Percentiles rank a stretch among this genome's conserved stretches.
phyloP scores from a whole-genome alignment of 2,329 filamentous ascomycete genomes.

The Neonectria sp. region DNA sequence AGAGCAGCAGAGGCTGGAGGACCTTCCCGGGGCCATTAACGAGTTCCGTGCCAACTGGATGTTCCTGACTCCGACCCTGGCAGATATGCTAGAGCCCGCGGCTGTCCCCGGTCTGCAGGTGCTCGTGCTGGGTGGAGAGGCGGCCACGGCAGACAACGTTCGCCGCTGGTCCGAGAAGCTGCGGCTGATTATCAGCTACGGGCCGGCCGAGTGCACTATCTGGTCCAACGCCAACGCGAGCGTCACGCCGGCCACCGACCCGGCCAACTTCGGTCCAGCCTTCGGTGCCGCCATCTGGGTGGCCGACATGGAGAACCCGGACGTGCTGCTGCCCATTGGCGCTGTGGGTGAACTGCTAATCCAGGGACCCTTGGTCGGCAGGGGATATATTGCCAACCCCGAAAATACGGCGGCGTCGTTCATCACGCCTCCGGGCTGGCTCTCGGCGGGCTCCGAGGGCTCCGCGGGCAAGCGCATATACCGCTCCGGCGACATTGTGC shows the following conservation, averaged over 20 bases:
- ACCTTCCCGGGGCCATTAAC: slow-evolving; percentile 29
- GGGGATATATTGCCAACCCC: slow-evolving; percentile 68
- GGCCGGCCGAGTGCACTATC: slow-evolving; percentile 34
- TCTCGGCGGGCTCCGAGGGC: slow-evolving; percentile 53
- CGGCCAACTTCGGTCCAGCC: slow-evolving; percentile 56
- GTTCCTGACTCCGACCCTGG: slow-evolving; percentile 27
- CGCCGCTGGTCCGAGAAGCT: slow-evolving; percentile 32
- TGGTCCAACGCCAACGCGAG: slow-evolving; percentile 1
- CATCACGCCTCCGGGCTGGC: slow-evolving; percentile 64
- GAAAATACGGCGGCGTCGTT: slow-evolving; percentile 62
- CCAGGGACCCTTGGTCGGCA: slow-evolving; percentile 66
- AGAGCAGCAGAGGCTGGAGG: slow-evolving; percentile 21
- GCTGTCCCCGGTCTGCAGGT: slow-evolving; percentile 7
- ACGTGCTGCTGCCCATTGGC: slow-evolving; percentile 58
- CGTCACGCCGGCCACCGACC: neutral
- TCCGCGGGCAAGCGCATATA: slow-evolving; percentile 40
- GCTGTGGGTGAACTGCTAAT: slow-evolving; percentile 61
- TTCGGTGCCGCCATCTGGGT: slow-evolving; percentile 58
- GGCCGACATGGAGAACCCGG: slow-evolving; percentile 55
- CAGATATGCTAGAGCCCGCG: slow-evolving; percentile 15
- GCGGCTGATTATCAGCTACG: slow-evolving; percentile 33
- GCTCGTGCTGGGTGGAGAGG: slow-evolving; percentile 15
- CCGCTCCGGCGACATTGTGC: slow-evolving; percentile 44
- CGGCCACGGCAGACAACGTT: neutral
- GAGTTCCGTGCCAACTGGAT: slow-evolving; percentile 23